Base-by-base conservation (phyloP, 805 yeast genomes). In the Pichia scutulata region DNA sequence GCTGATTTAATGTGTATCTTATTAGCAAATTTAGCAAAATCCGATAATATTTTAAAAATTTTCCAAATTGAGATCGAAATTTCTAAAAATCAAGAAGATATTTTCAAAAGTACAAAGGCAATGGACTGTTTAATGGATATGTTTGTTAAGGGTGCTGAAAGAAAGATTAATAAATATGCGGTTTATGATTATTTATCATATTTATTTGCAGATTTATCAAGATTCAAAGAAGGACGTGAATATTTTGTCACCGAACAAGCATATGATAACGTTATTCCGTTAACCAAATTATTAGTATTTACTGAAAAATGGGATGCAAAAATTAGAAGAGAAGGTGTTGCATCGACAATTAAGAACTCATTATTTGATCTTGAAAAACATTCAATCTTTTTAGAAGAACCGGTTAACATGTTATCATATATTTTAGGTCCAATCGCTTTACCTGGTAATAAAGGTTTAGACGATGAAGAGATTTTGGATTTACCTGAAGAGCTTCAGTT, bases 401-500 rank as follows among this genome's bases (percentile, higher is more conserved):
- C 73, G 9, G 81, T 88, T 51, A 88, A 90, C 57, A 59, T 92
- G 39, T 73, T 93, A 60, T 95, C 96, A 6, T 87, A 85, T 59
- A 75, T 92, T 23, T 71, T 92, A 51, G 72, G 86, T 42, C 97
- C 97, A 16, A 75, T 93, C 55, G 84, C 92, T 0, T 80, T 82
- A 7, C 86, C 95, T 0, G 62, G 57, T 19, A 63, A 64, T 52
- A 56, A 63, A 47, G 79, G 82, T 37, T 80, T 86, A 52, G 88
- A 82, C 44, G 82, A 78, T 43, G 97, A 90, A 39, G 97, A 93
- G 62, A 79, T 84, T 74, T 84, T 87, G 60, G 81, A 83, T 47
- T 76, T 93, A 57, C 97, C 98, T 2, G 96, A 87, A 25, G 95
- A 87, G 61, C 78, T 92, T 45, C 96, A 88, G 66, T 73, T 86